Percentiles rank a stretch among this genome's conserved stretches.
These are phyloP conservation scores for Eragrostis curvula DNA, from an alignment of 176 grass and related monocot genomes.

Conservation along the genomic window DNA sequence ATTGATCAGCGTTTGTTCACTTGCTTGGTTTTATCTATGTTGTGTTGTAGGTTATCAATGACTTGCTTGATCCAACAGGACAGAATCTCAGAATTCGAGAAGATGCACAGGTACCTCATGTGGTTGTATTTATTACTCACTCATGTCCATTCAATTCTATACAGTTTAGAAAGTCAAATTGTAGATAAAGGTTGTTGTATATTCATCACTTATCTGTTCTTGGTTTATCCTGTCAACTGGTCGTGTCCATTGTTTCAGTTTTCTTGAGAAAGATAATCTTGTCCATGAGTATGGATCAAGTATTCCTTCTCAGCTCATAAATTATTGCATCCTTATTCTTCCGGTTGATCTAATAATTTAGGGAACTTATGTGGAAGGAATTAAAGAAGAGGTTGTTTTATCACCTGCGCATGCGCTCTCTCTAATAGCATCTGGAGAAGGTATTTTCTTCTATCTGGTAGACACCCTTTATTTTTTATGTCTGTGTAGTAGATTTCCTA, in stretches of 20 bases:
- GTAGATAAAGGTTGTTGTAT: slow-evolving; percentile 20
- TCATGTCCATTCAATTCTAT: not conserved
- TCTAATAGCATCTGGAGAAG: slow-evolving; percentile 98
- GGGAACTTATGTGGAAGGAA: slow-evolving; percentile 98
- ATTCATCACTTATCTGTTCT: not conserved
- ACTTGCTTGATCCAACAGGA: slow-evolving; percentile 91
- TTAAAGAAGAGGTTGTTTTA: slow-evolving; percentile 99
- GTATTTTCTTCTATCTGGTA: slow-evolving; percentile 47
- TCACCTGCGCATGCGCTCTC: slow-evolving; percentile 99
- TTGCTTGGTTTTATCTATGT: slow-evolving; percentile 22
- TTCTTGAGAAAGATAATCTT: not conserved
- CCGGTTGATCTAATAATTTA: slow-evolving; percentile 50
- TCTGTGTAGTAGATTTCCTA: not conserved
- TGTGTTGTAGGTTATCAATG: slow-evolving; percentile 89
- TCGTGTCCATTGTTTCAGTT: slow-evolving; percentile 21
- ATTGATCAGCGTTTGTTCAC: slow-evolving; percentile 14
- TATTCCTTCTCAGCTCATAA: slow-evolving; percentile 26
- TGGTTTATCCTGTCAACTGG: slow-evolving; percentile 24
- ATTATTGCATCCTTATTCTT: slow-evolving; percentile 28
- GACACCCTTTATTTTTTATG: not conserved
- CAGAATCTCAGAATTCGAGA: slow-evolving; percentile 98
- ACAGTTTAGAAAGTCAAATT: slow-evolving; percentile 10
- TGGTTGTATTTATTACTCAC: not conserved
- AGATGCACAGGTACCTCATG: slow-evolving; percentile 77
- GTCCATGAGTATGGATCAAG: not conserved